phyloP scores from a whole-genome alignment of 1,139 yeast species.

The Eremothecium gossypii region DNA sequence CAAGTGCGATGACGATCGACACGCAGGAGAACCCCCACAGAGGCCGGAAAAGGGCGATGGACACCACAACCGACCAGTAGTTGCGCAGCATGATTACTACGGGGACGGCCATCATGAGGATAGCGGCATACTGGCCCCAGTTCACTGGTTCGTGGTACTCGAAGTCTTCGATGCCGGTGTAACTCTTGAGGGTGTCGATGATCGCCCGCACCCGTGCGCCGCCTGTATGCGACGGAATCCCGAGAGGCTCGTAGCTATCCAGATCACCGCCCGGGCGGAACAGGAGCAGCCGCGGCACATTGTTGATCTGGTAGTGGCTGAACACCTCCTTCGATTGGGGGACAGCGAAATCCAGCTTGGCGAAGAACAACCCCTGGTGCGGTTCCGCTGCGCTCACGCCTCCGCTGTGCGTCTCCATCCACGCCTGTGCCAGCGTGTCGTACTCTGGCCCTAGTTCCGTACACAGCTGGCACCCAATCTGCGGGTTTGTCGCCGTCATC shows the following conservation, averaged over 20 bases:
- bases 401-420: conserved; percentile 42
- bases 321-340: conserved; percentile 41
- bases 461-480: conserved; percentile 74
- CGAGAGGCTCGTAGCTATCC: conserved; percentile 15
- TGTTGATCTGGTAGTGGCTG: conserved; percentile 47
- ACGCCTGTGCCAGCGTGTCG: conserved; percentile 52
- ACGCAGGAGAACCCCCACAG: conserved; percentile 58
- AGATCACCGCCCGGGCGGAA: conserved; percentile 47
- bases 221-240: conserved; percentile 15
- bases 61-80: conserved; percentile 26
- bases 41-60: conserved; percentile 35
- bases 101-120: conserved; percentile 26
- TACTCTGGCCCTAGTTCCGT: conserved; percentile 59
- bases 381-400: conserved; percentile 30
- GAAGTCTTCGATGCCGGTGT: conserved; percentile 38
- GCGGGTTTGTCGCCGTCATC: conserved; percentile 65
- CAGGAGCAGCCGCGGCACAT: conserved; percentile 70
- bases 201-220: conserved; percentile 18
- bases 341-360: conserved; percentile 60
- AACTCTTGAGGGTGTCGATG: conserved; percentile 24
- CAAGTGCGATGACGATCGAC: conserved; percentile 60
- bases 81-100: conserved; percentile 27
- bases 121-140: conserved; percentile 35
- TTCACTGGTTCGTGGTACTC: conserved; percentile 49
- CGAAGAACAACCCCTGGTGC: conserved; percentile 50